Conservation (phyloP, 306 rosid species). For the Oemleria cerasiformis region DNA sequence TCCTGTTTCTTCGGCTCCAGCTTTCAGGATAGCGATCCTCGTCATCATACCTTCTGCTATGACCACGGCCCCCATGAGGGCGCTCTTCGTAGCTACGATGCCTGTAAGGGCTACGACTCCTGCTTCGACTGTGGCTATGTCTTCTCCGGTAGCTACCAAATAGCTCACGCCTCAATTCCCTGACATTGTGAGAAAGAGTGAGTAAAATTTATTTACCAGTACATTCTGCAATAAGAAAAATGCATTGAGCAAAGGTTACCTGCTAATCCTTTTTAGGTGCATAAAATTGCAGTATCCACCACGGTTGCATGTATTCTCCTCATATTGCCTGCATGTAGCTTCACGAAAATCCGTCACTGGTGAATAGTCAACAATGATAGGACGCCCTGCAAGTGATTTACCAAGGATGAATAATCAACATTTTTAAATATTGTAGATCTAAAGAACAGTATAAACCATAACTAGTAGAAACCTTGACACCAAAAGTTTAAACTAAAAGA, state of each 20-base stretch:
- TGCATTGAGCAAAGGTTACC: conserved; percentile 25
- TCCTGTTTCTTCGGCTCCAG: conserved; percentile 54
- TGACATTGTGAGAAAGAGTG: neutral
- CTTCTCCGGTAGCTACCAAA: conserved; percentile 43
- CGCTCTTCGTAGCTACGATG: conserved; percentile 69
- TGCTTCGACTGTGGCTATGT: conserved; percentile 52
- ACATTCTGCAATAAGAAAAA: neutral
- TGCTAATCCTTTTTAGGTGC: conserved; percentile 69
- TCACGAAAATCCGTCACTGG: conserved; percentile 70
- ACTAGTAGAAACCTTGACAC: neutral
- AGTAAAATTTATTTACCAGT: neutral
- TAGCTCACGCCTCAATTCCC: conserved; percentile 69
- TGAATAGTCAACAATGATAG: conserved; percentile 70
- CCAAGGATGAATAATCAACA: neutral
- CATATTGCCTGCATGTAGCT: conserved; percentile 79
- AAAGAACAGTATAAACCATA: neutral
- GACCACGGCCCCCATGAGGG: conserved; percentile 42
- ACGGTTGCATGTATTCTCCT: conserved; percentile 69
- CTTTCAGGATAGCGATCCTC: conserved; percentile 57
- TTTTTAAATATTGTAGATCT: neutral
- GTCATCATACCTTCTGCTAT: conserved; percentile 60
- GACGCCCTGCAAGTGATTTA: conserved; percentile 45
- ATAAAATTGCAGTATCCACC: conserved; percentile 76
- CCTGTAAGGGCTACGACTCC: conserved; percentile 75
- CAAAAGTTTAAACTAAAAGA: neutral